phyloP scores from a whole-genome alignment of 2,329 filamentous ascomycete species.

The Curvularia verruculosa region DNA sequence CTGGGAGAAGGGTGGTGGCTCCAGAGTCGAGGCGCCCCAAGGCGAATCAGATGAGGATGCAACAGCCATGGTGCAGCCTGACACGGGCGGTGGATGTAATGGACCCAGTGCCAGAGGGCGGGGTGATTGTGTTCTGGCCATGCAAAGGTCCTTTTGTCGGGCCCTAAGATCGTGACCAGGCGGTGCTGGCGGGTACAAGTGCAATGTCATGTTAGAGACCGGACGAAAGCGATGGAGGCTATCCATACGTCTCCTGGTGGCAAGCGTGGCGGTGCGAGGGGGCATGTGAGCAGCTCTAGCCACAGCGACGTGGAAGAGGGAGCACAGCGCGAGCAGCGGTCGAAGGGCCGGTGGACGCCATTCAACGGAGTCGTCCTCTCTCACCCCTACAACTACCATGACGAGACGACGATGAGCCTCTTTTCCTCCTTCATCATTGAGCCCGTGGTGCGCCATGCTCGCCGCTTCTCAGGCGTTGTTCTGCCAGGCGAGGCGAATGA shows the following conservation, averaged over 20 bases:
- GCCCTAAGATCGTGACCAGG: constrained; percentile 6
- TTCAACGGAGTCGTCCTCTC: constrained; percentile 1
- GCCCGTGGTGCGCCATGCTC: constrained; percentile 49
- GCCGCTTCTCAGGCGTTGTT: constrained; percentile 44
- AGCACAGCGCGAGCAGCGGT: constrained; percentile 20
- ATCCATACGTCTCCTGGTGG: constrained; percentile 5
- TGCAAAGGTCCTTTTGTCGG: neutral
- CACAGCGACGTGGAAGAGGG: constrained; percentile 15
- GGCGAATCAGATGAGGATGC: neutral
- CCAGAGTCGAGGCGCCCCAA: neutral
- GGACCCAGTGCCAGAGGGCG: constrained; percentile 2
- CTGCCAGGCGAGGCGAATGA: constrained; percentile 24
- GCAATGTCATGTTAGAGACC: constrained; percentile 3
- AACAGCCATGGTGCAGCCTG: neutral
- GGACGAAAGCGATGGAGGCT: constrained; percentile 10
- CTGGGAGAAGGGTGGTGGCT: neutral
- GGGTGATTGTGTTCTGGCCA: neutral
- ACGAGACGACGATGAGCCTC: constrained; percentile 50
- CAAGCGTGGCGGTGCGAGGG: constrained; percentile 16
- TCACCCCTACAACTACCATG: constrained; percentile 18
- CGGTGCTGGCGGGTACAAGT: constrained; percentile 3
- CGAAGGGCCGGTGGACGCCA: neutral
- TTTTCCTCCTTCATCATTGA: constrained; percentile 51
- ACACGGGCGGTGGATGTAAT: constrained; percentile 4
- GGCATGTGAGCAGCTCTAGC: constrained; percentile 16